phyloP scores from a whole-genome alignment of 176 grass and related monocot genomes.

The Metroxylon sagu region DNA sequence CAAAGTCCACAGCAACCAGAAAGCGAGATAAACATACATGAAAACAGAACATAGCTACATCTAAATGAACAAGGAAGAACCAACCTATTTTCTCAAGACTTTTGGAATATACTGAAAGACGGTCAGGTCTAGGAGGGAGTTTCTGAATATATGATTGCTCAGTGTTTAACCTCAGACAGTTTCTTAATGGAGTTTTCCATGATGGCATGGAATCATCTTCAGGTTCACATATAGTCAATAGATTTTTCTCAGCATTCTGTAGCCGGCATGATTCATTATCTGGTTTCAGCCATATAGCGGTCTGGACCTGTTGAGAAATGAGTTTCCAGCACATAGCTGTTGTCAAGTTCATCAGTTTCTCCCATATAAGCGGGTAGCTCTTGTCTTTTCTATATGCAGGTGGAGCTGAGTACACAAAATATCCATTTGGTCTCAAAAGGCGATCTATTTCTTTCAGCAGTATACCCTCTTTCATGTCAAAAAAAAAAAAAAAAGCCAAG shows the following conservation, averaged over 20 bases:
- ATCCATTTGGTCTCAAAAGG: conserved; percentile 74
- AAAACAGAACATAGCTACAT: background rate
- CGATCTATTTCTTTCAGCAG: conserved; percentile 94
- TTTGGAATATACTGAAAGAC: conserved; percentile 74
- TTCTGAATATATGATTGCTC: conserved; percentile 43
- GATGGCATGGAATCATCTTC: conserved; percentile 41
- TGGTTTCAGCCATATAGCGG: conserved; percentile 88
- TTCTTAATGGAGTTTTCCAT: conserved; percentile 70
- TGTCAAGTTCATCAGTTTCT: conserved; percentile 76
- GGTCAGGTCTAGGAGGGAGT: conserved; percentile 55
- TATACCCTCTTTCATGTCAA: conserved; percentile 59
- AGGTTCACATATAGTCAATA: conserved; percentile 52
- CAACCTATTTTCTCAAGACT: conserved; percentile 82
- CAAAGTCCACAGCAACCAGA: too few relatives aligned
- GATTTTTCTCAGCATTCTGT: conserved; percentile 56
- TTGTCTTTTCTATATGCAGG: conserved; percentile 97
- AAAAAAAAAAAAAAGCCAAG: background rate
- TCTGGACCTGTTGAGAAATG: conserved; percentile 80
- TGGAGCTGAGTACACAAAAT: conserved; percentile 97
- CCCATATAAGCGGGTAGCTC: conserved; percentile 76
- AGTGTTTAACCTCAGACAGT: conserved; percentile 53
- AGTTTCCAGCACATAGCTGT: conserved; percentile 92
- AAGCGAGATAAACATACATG: background rate
- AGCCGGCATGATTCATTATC: conserved; percentile 57
- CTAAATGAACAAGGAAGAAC: conserved; percentile 9